Percentiles rank a stretch among this genome's conserved stretches.
These are phyloP conservation scores for Pythium biforme DNA, from an alignment of 352 stramenopile genomes.

Conservation along the genomic window DNA sequence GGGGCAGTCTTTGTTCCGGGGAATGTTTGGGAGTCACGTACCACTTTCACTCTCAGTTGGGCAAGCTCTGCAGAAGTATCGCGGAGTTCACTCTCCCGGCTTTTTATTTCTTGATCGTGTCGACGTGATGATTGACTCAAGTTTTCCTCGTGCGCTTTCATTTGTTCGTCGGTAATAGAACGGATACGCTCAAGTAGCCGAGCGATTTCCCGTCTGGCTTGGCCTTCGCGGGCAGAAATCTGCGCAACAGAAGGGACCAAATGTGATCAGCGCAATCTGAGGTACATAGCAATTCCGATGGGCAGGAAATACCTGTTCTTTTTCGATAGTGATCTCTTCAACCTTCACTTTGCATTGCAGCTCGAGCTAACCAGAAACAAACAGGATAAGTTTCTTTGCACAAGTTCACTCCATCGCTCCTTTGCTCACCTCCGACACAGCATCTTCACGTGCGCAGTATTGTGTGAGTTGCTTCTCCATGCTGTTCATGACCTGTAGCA, in stretches of 20 bases:
- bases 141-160: slow-evolving; percentile 51
- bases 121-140: slow-evolving; percentile 31
- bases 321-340: slow-evolving; percentile 69
- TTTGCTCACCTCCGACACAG: slow-evolving; percentile 56
- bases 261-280: background rate
- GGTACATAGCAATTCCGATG: no score
- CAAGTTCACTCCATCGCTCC: background rate
- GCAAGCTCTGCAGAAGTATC: slow-evolving; percentile 44
- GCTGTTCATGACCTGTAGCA: slow-evolving; percentile 75
- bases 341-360: slow-evolving; percentile 66
- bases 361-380: slow-evolving; percentile 55
- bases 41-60: slow-evolving; percentile 53
- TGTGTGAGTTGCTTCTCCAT: slow-evolving; percentile 86
- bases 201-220: slow-evolving; percentile 67
- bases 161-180: slow-evolving; percentile 43
- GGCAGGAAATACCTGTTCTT: slow-evolving; percentile 81
- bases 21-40: slow-evolving; percentile 1
- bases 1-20: no score
- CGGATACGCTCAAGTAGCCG: slow-evolving; percentile 58
- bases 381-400: background rate
- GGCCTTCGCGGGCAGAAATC: slow-evolving; percentile 58
- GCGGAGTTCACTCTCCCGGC: slow-evolving; percentile 52
- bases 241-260: slow-evolving; percentile 14
- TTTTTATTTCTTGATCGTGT: slow-evolving; percentile 41
- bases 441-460: slow-evolving; percentile 71